Evolutionary conservation across 441 rosid species (phyloP).

Genomic region (Adansonia madagascariensis): DNA sequence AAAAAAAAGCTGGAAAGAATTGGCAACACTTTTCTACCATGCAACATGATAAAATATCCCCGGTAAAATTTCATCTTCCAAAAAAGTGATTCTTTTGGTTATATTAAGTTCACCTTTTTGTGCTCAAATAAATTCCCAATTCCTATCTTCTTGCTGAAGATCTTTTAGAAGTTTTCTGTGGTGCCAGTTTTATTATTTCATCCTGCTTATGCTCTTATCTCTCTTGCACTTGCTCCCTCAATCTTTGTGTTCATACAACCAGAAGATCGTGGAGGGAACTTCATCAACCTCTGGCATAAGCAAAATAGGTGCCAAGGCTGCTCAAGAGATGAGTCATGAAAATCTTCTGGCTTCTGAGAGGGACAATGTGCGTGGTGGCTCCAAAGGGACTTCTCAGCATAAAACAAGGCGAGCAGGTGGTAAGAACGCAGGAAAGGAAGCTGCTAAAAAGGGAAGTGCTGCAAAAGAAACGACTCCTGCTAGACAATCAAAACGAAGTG

Average conservation of each 20-base stretch:
- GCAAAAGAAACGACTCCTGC: conserved; percentile 48
- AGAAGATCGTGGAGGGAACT: conserved; percentile 63
- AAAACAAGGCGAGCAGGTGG: conserved; percentile 73
- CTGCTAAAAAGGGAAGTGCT: conserved; percentile 58
- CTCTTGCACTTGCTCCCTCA: conserved; percentile 30
- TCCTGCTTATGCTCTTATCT: conserved; percentile 23
- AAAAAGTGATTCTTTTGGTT: background rate
- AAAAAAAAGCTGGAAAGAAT: conserved; percentile 46
- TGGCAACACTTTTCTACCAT: conserved; percentile 49
- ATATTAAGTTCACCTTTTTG: background rate
- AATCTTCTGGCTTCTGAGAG: conserved; percentile 48
- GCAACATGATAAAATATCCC: conserved; percentile 45
- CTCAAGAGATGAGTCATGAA: conserved; percentile 43
- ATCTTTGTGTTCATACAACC: conserved; percentile 21
- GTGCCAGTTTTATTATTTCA: conserved; percentile 22
- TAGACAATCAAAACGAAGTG: conserved; percentile 55
- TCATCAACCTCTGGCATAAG: conserved; percentile 53
- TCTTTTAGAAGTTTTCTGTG: conserved; percentile 1
- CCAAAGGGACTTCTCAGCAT: conserved; percentile 68
- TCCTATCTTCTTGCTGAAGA: conserved; percentile 6
- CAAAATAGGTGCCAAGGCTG: conserved; percentile 49
- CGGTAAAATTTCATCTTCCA: conserved; percentile 43
- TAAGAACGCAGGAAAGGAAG: conserved; percentile 63
- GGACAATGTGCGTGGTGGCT: conserved; percentile 38
- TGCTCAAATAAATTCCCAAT: background rate